These are phyloP conservation scores for Cryptosporidium muris DNA, from an alignment of 169 alveolate species.

Conservation along the genomic window DNA sequence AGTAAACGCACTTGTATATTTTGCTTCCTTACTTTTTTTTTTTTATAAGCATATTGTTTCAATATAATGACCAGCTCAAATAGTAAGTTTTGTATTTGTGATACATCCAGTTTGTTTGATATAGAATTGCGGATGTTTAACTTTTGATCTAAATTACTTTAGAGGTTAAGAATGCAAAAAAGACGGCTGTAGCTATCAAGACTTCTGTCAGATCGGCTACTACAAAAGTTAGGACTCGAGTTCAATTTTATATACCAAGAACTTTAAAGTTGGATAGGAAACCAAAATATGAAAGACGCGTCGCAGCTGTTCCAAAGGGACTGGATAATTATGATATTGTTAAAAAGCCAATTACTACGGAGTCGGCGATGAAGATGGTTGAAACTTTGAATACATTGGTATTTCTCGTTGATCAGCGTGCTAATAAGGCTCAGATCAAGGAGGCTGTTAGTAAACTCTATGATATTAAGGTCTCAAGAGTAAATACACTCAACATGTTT, in stretches of 20 bases:
- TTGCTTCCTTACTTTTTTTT: neutral
- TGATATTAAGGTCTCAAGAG: conserved; percentile 89
- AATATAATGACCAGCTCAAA: neutral
- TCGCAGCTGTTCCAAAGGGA: conserved; percentile 80
- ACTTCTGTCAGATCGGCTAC: conserved; percentile 56
- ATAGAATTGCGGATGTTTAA: too few relatives aligned
- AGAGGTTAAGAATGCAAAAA: conserved; percentile 18
- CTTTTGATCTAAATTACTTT: too few relatives aligned
- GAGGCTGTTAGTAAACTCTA: conserved; percentile 92
- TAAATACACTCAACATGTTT: conserved; percentile 94
- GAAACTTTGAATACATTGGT: conserved; percentile 98
- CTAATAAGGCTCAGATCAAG: conserved; percentile 93
- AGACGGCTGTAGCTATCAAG: conserved; percentile 55
- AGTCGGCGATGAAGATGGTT: conserved; percentile 96
- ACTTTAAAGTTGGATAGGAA: conserved; percentile 86
- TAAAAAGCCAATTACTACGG: conserved; percentile 95
- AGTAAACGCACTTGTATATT: neutral
- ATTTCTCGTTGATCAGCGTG: conserved; percentile 89
- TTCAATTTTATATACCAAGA: conserved; percentile 82
- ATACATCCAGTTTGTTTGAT: too few relatives aligned
- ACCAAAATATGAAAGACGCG: conserved; percentile 87
- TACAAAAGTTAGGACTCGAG: conserved; percentile 75
- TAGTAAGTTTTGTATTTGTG: neutral
- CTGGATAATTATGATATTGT: conserved; percentile 91
- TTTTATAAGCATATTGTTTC: neutral